Conservation (phyloP, 192 early-diverging fungal species). For the Gonapodya sp. region DNA sequence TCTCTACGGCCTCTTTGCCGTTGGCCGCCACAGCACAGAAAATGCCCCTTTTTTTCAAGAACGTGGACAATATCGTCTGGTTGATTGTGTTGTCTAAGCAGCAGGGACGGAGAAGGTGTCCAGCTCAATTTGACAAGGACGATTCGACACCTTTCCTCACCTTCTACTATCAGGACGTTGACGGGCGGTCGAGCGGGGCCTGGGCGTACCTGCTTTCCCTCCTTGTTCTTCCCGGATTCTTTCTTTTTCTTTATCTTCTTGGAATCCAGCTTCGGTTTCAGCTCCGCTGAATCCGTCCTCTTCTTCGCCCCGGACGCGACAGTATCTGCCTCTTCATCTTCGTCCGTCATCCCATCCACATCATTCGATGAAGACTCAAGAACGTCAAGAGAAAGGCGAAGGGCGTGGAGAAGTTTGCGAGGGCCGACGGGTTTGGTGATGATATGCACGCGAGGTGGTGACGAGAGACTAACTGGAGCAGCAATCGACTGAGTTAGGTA, state of each 20-base stretch:
- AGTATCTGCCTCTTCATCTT: neutral
- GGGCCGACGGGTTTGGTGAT: constrained; percentile 56
- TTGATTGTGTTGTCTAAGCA: constrained; percentile 62
- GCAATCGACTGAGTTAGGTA: too few relatives aligned
- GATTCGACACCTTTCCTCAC: constrained; percentile 18
- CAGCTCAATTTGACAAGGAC: neutral
- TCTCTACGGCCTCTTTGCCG: constrained; percentile 70
- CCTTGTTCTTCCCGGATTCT: neutral
- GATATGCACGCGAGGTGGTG: constrained; percentile 16
- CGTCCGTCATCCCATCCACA: constrained; percentile 39
- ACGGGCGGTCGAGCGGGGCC: constrained; percentile 41
- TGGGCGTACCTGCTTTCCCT: constrained; percentile 29
- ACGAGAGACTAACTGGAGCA: too few relatives aligned
- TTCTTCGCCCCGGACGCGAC: neutral
- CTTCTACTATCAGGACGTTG: constrained; percentile 72
- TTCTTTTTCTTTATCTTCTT: neutral
- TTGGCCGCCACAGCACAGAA: constrained; percentile 66
- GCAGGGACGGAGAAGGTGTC: constrained; percentile 9
- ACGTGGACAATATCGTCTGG: constrained; percentile 58
- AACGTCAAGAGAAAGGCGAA: constrained; percentile 44
- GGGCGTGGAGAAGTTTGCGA: constrained; percentile 39
- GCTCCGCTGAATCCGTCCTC: neutral
- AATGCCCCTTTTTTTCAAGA: constrained; percentile 61
- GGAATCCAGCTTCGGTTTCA: neutral
- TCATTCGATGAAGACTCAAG: constrained; percentile 39